phyloP scores from a whole-genome alignment of 495 filamentous ascomycete genomes.

The Penicillium taxi region DNA sequence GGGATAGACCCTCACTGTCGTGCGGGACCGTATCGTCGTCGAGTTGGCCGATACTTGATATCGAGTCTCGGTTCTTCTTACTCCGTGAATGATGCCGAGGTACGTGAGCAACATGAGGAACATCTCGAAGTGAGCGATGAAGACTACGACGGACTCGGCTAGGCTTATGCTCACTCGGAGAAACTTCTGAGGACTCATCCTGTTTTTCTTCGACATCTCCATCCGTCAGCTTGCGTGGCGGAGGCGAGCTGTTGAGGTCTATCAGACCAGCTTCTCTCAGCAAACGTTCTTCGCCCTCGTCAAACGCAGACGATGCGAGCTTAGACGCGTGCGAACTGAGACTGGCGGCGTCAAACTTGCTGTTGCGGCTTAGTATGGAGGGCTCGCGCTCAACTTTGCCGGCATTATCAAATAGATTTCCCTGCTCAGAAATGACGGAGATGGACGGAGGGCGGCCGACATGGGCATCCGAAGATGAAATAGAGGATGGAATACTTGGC shows the following conservation, averaged over 20 bases:
- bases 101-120: slow-evolving; percentile 55
- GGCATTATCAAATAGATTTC: slow-evolving; percentile 22
- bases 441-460: slow-evolving; percentile 26
- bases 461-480: slow-evolving; percentile 24
- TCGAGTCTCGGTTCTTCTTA: slow-evolving; percentile 70
- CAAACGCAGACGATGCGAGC: slow-evolving; percentile 29
- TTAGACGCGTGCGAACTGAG: slow-evolving; percentile 33
- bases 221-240: slow-evolving; percentile 28
- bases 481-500: slow-evolving; percentile 31
- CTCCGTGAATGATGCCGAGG: slow-evolving; percentile 58
- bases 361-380: slow-evolving; percentile 33
- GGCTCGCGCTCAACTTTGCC: slow-evolving; percentile 36
- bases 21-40: slow-evolving; percentile 35
- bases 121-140: slow-evolving; percentile 87
- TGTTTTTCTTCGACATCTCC: slow-evolving; percentile 29
- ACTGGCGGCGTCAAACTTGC: slow-evolving; percentile 32
- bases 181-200: slow-evolving; percentile 28
- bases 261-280: slow-evolving; percentile 42
- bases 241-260: slow-evolving; percentile 34
- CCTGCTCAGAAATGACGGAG: slow-evolving; percentile 20
- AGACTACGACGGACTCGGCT: slow-evolving; percentile 72
- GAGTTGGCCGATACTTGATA: slow-evolving; percentile 47
- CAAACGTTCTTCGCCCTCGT: slow-evolving; percentile 44
- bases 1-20: slow-evolving; percentile 59
- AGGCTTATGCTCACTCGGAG: slow-evolving; percentile 34